Evolutionary conservation across 2,329 filamentous ascomycete genomes (phyloP).

Genomic region (Penicillium hordei): DNA sequence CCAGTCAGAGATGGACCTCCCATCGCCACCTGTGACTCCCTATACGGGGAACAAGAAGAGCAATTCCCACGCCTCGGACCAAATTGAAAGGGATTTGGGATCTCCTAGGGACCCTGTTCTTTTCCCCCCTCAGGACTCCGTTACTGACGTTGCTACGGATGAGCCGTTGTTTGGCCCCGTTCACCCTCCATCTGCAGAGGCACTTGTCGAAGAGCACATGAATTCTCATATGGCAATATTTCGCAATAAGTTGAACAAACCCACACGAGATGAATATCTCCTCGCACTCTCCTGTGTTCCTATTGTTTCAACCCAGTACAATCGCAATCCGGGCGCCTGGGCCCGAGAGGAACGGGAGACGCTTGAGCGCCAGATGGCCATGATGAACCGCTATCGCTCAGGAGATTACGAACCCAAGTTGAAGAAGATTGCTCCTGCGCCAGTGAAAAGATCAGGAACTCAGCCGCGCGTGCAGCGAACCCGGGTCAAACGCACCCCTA

Average conservation of each 20-base stretch:
- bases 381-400: slow-evolving; percentile 43
- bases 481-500: slow-evolving; percentile 42
- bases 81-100: slow-evolving; percentile 33
- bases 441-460: slow-evolving; percentile 30
- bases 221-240: slow-evolving; percentile 44
- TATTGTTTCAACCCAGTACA: slow-evolving; percentile 44
- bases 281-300: slow-evolving; percentile 47
- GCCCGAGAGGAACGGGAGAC: slow-evolving; percentile 44
- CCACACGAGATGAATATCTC: slow-evolving; percentile 47
- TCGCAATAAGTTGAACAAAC: slow-evolving; percentile 43
- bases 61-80: slow-evolving; percentile 35
- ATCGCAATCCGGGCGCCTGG: slow-evolving; percentile 47
- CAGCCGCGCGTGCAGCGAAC: slow-evolving; percentile 34
- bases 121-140: slow-evolving; percentile 42
- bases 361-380: slow-evolving; percentile 41
- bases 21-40: slow-evolving; percentile 49
- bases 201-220: slow-evolving; percentile 45
- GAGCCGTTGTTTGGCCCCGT: slow-evolving; percentile 45
- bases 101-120: slow-evolving; percentile 43
- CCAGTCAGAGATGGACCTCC: slow-evolving; percentile 46
- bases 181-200: slow-evolving; percentile 34
- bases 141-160: slow-evolving; percentile 35
- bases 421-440: slow-evolving; percentile 45
- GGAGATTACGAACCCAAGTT: slow-evolving; percentile 32
- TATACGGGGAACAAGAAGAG: slow-evolving; percentile 44